Percentiles rank a stretch among this genome's conserved stretches.
These are phyloP conservation scores for Vaccinium corymbosum DNA, from an alignment of 148 eudicot genomes.

Conservation along the genomic window DNA sequence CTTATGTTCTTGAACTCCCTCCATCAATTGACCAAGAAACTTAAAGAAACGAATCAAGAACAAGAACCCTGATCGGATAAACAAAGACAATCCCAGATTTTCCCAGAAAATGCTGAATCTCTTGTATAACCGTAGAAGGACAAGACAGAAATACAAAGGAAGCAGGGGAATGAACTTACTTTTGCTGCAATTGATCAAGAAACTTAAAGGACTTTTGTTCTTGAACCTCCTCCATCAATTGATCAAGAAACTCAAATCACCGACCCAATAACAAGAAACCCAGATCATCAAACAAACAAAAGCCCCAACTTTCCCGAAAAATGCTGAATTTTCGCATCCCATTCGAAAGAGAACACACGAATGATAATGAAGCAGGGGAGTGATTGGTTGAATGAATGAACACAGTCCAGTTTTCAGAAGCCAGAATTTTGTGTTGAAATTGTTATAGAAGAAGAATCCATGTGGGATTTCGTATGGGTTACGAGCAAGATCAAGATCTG, in stretches of 20 bases:
- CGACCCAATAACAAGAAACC: background rate
- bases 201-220: background rate
- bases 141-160: background rate
- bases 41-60: background rate
- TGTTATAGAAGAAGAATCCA: conserved; percentile 9
- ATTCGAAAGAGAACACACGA: background rate
- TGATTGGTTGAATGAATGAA: background rate
- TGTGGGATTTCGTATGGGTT: background rate
- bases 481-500: conserved; percentile 23
- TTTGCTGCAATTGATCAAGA: background rate
- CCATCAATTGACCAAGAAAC: background rate
- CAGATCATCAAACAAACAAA: background rate
- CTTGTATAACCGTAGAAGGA: background rate
- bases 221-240: background rate
- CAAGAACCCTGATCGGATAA: background rate
- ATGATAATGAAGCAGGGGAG: background rate
- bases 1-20: background rate
- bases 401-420: conserved; percentile 1
- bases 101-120: background rate
- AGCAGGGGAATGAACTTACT: background rate
- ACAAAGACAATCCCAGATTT: background rate
- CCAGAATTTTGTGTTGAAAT: background rate
- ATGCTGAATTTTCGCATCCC: background rate
- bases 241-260: background rate
- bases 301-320: background rate